Conservation (phyloP, 345 rosid genomes). For the Limnanthes douglasii region DNA sequence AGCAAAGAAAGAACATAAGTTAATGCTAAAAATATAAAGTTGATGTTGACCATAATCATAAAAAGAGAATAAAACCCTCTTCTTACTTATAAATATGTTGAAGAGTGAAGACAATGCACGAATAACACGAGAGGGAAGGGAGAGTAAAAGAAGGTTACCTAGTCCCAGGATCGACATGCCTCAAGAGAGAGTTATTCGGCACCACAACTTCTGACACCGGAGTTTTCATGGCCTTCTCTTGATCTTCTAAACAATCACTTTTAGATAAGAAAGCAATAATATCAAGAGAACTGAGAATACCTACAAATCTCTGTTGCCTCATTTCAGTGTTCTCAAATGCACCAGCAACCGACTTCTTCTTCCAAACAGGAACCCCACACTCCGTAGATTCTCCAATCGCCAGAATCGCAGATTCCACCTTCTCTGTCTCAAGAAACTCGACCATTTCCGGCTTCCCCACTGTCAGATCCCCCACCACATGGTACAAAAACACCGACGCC, state of each 20-base stretch:
- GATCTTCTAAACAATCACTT: constrained; percentile 69
- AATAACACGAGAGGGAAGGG: neutral
- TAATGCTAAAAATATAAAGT: neutral
- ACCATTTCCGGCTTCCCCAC: constrained; percentile 95
- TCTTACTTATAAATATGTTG: neutral
- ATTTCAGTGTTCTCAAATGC: constrained; percentile 44
- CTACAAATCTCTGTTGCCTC: constrained; percentile 80
- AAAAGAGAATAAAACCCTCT: neutral
- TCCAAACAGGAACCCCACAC: constrained; percentile 93
- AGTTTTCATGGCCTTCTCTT: constrained; percentile 62
- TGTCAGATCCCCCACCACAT: constrained; percentile 95
- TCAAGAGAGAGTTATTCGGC: constrained; percentile 44
- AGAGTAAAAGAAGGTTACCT: constrained; percentile 25
- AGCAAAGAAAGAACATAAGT: constrained; percentile 1
- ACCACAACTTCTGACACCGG: constrained; percentile 63
- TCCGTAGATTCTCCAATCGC: constrained; percentile 86
- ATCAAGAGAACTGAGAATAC: constrained; percentile 77
- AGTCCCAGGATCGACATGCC: constrained; percentile 88
- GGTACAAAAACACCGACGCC: constrained; percentile 87
- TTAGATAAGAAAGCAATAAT: constrained; percentile 64
- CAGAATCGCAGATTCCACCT: constrained; percentile 64
- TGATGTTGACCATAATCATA: neutral
- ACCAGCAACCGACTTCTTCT: constrained; percentile 36
- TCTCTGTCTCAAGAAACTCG: constrained; percentile 77
- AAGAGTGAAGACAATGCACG: neutral